These are phyloP conservation scores for Sporobolomyces roseus DNA, from an alignment of 768 basidiomycete genomes.

Conservation along the genomic window DNA sequence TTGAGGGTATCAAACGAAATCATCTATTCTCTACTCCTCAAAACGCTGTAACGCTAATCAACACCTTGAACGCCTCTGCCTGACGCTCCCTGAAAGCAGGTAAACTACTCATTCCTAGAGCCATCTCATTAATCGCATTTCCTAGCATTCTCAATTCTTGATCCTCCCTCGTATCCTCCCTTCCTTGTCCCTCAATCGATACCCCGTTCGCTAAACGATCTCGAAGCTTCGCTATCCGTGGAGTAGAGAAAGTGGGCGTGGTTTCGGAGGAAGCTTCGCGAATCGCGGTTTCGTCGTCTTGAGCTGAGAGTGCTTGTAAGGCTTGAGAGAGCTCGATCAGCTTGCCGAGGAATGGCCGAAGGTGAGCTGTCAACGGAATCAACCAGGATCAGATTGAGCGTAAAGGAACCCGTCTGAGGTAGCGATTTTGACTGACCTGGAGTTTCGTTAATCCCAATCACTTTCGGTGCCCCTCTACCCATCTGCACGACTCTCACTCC, in stretches of 20 bases:
- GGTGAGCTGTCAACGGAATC: slow-evolving; percentile 45
- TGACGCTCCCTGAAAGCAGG: slow-evolving; percentile 59
- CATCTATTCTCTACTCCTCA: no score
- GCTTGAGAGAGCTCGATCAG: slow-evolving; percentile 58
- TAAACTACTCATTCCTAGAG: slow-evolving; percentile 66
- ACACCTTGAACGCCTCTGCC: slow-evolving; percentile 44
- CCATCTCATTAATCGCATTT: slow-evolving; percentile 71
- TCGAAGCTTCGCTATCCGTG: slow-evolving; percentile 61
- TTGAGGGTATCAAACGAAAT: no score
- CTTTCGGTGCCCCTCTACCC: slow-evolving; percentile 59
- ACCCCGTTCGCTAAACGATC: slow-evolving; percentile 55
- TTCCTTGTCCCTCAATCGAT: slow-evolving; percentile 55
- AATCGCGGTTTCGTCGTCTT: slow-evolving; percentile 60
- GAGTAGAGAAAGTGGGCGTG: slow-evolving; percentile 49
- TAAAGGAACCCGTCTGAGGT: no score
- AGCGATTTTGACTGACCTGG: slow-evolving; percentile 52
- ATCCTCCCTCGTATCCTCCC: slow-evolving; percentile 48
- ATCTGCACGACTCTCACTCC: slow-evolving; percentile 55
- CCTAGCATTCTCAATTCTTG: slow-evolving; percentile 65
- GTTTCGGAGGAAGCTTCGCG: slow-evolving; percentile 47
- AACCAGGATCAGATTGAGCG: not conserved
- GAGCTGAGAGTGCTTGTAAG: slow-evolving; percentile 56
- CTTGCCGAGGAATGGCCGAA: slow-evolving; percentile 69
- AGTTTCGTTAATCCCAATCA: slow-evolving; percentile 60
- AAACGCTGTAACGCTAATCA: no score